Evolutionary conservation across 352 stramenopile species (phyloP), one percentile per base, ranked within the genome.

Genomic region (Phytophthora meadii): DNA sequence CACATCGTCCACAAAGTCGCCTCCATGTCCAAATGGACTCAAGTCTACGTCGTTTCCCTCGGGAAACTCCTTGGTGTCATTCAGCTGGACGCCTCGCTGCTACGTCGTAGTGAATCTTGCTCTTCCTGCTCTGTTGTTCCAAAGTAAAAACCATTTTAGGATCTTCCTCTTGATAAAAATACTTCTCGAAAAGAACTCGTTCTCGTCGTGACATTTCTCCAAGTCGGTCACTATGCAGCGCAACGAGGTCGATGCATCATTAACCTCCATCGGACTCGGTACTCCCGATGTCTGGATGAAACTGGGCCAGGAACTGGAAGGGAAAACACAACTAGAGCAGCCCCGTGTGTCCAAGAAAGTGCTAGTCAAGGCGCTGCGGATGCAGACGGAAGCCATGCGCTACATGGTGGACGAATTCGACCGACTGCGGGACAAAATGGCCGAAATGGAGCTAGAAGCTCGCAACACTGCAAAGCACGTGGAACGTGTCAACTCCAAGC

Each of bases 401-500:
- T 93, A 86, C 67, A 82, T 94, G 61, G 79, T 90, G 17, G 85
- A 91, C 61, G 85, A 96, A 52, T 91, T 95, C 58, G 87, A 95
- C 44, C 83, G 79, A n/a, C 60, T 95, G 8, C 80, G 82, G 10
- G 74, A 81, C 63, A 90, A 91, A 58, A 90, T 95, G 58, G 66
- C 70, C 17, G 81, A 90, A 45, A 88, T 95, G 72, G 87, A 95
- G 59, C 84, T 76, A 9, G 84, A 95, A 58, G 75, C 71, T 53
- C 85, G 85, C 48, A 87, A 89, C 50, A 81, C 84, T 6, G 83
- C 90, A 17, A 92, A 91, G 64, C 84, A 93, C 34, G 74, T 93
- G 3, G 84, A 95, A 67, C 83, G 82, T 5, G 82, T 93, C 39
- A 87, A 90, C 53, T 77, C 81, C 27, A 95, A 93, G 40, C 61